phyloP scores from a whole-genome alignment of 2,329 filamentous ascomycete species.

The Colletotrichum eleusines region DNA sequence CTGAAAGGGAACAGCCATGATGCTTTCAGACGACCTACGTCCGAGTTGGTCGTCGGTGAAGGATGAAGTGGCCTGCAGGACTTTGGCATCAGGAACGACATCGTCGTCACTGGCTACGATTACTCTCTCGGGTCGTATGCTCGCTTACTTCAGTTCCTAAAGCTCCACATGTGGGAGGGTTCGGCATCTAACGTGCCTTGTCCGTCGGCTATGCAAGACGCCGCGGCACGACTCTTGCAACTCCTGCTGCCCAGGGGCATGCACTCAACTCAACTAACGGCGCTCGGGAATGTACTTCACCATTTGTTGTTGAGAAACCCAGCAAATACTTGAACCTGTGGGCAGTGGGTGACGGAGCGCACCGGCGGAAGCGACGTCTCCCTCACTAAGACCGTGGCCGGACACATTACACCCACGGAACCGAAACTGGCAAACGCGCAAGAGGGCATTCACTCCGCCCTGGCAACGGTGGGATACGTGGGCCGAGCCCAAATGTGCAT shows the following conservation, averaged over 20 bases:
- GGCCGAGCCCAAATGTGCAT: conserved; percentile 48
- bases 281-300: conserved; percentile 65
- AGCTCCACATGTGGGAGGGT: conserved; percentile 68
- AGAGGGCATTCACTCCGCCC: conserved; percentile 60
- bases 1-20: conserved; percentile 68
- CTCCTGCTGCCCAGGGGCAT: conserved; percentile 53
- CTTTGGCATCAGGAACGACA: conserved; percentile 68
- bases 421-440: conserved; percentile 46
- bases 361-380: conserved; percentile 77
- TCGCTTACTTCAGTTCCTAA: conserved; percentile 70
- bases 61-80: conserved; percentile 75
- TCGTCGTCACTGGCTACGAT: conserved; percentile 62
- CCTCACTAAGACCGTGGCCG: conserved; percentile 73
- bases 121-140: conserved; percentile 62
- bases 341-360: conserved; percentile 84
- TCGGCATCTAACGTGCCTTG: conserved; percentile 73
- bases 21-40: conserved; percentile 70
- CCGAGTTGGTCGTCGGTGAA: conserved; percentile 71
- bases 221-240: conserved; percentile 65
- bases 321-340: conserved; percentile 73
- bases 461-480: conserved; percentile 64
- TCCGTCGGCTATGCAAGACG: conserved; percentile 76
- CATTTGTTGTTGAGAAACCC: conserved; percentile 67
- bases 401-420: background rate
- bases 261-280: conserved; percentile 50